phyloP scores from a whole-genome alignment of 2,329 filamentous ascomycete species.

The Aspergillus ustus region DNA sequence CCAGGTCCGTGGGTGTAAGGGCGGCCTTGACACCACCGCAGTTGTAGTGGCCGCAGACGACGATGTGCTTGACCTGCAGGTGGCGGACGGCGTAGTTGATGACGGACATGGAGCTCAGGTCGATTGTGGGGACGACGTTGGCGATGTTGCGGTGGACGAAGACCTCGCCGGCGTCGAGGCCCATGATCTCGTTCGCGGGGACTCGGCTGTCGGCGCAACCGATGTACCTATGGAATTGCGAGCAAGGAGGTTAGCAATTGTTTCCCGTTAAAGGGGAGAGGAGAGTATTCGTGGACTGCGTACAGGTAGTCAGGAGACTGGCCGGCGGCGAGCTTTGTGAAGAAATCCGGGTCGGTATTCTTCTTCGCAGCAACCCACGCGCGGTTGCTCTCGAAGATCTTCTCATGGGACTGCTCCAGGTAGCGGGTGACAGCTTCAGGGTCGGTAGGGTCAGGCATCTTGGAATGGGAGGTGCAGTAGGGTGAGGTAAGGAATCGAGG shows the following conservation, averaged over 20 bases:
- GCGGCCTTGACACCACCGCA: constrained; percentile 71
- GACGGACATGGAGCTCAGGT: constrained; percentile 37
- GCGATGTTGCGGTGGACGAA: constrained; percentile 42
- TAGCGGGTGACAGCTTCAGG: constrained; percentile 13
- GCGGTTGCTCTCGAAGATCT: constrained; percentile 71
- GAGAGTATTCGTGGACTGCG: neutral
- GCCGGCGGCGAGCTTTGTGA: constrained; percentile 65
- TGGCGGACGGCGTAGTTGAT: constrained; percentile 39
- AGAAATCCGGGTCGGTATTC: constrained; percentile 64
- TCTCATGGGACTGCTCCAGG: constrained; percentile 60
- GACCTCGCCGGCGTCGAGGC: constrained; percentile 38
- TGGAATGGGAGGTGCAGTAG: neutral
- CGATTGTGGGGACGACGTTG: constrained; percentile 36
- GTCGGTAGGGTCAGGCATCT: constrained; percentile 1
- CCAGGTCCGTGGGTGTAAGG: constrained; percentile 68
- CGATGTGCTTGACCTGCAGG: constrained; percentile 66
- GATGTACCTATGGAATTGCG: constrained; percentile 36
- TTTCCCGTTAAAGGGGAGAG: neutral
- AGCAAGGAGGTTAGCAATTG: neutral
- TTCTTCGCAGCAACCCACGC: constrained; percentile 67
- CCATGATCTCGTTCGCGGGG: constrained; percentile 39
- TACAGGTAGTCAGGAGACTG: constrained; percentile 71
- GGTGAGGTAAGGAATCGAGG: neutral
- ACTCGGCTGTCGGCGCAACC: constrained; percentile 39
- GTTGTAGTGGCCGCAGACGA: constrained; percentile 70